These are phyloP conservation scores for Suhomyces yuchorum DNA, from an alignment of 1,139 yeast genomes.

Conservation along the genomic window DNA sequence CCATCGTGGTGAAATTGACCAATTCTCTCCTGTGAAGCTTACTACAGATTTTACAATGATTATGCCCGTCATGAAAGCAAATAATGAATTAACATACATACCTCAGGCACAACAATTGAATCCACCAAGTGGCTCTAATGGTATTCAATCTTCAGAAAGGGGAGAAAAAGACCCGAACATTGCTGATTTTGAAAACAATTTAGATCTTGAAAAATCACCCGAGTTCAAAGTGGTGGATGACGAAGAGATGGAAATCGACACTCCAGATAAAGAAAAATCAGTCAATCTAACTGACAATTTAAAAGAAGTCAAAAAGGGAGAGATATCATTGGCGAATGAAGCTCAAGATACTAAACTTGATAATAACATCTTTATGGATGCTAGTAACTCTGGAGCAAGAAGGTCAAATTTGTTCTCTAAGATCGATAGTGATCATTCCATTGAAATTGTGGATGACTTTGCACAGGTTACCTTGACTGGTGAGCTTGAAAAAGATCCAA, in stretches of 20 bases:
- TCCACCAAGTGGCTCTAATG: background rate
- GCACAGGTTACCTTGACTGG: slow-evolving; percentile 40
- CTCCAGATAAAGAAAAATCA: background rate
- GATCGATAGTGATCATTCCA: slow-evolving; percentile 22
- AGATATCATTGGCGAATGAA: background rate
- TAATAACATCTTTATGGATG: slow-evolving; percentile 17
- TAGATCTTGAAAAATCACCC: slow-evolving; percentile 13
- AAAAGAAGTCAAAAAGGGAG: background rate
- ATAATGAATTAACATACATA: slow-evolving; percentile 19
- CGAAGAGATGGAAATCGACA: slow-evolving; percentile 1
- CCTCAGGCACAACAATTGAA: slow-evolving; percentile 3
- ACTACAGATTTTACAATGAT: slow-evolving; percentile 44
- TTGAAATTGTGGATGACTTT: slow-evolving; percentile 38
- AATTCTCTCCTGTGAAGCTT: slow-evolving; percentile 35
- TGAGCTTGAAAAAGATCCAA: slow-evolving; percentile 23
- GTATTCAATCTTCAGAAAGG: background rate
- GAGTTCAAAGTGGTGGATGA: slow-evolving; percentile 11
- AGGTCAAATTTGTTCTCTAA: slow-evolving; percentile 24
- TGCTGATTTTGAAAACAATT: slow-evolving; percentile 5
- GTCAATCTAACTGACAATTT: background rate
- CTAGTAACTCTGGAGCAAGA: background rate
- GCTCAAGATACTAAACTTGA: background rate
- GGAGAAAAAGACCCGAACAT: background rate
- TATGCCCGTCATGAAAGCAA: slow-evolving; percentile 27
- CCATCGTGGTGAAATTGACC: slow-evolving; percentile 18